Base-by-base conservation (phyloP, 441 rosid genomes). In the Croton laevigatus region DNA sequence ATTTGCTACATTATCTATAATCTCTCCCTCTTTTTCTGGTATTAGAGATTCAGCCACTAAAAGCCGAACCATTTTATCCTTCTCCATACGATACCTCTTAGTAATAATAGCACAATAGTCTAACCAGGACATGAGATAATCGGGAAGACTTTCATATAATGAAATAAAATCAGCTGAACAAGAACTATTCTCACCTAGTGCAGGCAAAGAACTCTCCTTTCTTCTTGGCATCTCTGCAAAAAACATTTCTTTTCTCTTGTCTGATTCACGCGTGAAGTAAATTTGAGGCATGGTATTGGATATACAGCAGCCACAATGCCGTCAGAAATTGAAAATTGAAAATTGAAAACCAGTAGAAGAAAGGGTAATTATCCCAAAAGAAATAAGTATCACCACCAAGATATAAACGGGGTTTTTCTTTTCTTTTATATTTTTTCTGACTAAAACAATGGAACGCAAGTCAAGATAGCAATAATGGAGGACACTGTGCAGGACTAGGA, bases 31-130 rank as follows among this genome's bases (percentile, higher is more conserved):
- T 6, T 53, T 71, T 62, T 62, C 68, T 19, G 59, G 62, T 42
- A 71, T 2, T 7, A 63, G 69, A 44, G 53, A 45, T 71, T 71
- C 69, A 44, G 74, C 74, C 55, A 71, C 10, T 34, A 63, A 53
- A 40, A 71, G 69, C 3, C 63, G 54, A 63, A 54, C 62, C 54
- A 71, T 19, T 42, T 71, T 54, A 34, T 55, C 45, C 34, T 23
- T 71, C 19, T 42, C 55, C 14, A 6, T 11, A 44, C 4, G 10
- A 42, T 11, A 59, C 9, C 10, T 37, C n/a, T n/a, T n/a, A 45
- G 14, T 37, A 23, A 2, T 6, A 14, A 36, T 49, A 23, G 38
- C 60, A 8, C 66, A 70, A 8, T 71, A 71, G 13, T 62, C 74
- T 0, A 71, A 54, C 62, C 74, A 71, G 23, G 0, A 0, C 22